Evolutionary conservation across 2,329 filamentous ascomycete genomes (phyloP).

Genomic region (Paraphaeosphaeria sporulosa): DNA sequence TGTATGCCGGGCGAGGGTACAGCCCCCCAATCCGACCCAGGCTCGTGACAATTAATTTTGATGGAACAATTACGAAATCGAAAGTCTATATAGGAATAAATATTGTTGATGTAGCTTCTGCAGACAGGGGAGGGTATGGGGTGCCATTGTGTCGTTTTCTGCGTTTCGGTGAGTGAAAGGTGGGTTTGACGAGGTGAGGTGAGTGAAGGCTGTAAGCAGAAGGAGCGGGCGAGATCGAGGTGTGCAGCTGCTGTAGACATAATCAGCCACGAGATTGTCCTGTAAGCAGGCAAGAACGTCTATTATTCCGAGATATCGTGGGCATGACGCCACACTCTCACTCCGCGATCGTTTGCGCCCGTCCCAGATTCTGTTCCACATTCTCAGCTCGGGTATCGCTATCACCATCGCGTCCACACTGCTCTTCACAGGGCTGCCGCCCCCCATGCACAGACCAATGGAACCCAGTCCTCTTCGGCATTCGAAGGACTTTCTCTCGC

Average conservation of each 20-base stretch:
- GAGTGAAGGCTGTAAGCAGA: background rate
- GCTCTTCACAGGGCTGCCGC: background rate
- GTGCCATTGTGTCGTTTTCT: background rate
- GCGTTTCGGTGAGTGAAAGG: too few species aligned
- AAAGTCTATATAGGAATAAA: too few species aligned
- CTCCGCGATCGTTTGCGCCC: background rate
- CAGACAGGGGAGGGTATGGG: too few species aligned
- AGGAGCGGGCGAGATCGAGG: background rate
- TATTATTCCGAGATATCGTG: background rate
- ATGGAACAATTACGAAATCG: too few species aligned
- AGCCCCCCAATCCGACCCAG: too few species aligned
- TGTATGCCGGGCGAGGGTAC: too few species aligned
- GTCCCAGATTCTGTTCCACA: background rate
- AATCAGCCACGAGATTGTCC: background rate
- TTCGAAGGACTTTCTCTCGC: background rate
- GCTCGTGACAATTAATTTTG: too few species aligned
- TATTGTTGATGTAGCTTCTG: too few species aligned
- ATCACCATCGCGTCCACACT: constrained; percentile 4
- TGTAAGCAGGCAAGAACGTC: background rate
- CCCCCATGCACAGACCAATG: background rate
- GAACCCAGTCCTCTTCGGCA: background rate
- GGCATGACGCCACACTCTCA: background rate
- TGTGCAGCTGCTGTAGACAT: background rate
- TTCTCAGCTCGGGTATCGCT: constrained; percentile 1
- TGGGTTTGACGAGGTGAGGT: background rate